Conservation (phyloP, 306 rosid species). For the Vigna angularis region DNA sequence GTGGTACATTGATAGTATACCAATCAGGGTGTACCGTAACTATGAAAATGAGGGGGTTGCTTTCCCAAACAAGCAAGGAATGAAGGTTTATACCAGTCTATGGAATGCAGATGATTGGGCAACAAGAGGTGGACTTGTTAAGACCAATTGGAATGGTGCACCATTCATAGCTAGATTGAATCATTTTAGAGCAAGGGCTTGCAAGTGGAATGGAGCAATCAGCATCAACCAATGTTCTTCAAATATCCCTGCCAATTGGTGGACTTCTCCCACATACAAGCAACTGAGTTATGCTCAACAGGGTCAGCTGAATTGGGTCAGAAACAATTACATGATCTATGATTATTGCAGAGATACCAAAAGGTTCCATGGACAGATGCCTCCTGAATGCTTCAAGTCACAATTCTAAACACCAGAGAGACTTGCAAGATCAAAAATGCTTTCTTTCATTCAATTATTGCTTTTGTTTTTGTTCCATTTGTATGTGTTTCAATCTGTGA, state of each 20-base stretch:
- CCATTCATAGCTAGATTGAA: slow-evolving; percentile 68
- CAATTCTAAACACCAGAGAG: slow-evolving; percentile 47
- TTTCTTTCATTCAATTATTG: no score
- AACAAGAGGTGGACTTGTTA: slow-evolving; percentile 76
- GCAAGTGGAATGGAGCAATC: slow-evolving; percentile 66
- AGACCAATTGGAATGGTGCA: slow-evolving; percentile 71
- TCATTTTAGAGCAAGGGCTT: slow-evolving; percentile 75
- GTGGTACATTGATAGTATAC: slow-evolving; percentile 79
- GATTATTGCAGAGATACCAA: slow-evolving; percentile 75
- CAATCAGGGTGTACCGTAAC: slow-evolving; percentile 80
- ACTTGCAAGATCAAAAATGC: no score
- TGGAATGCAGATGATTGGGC: slow-evolving; percentile 91
- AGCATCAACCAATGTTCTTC: slow-evolving; percentile 69
- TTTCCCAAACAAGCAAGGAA: slow-evolving; percentile 83
- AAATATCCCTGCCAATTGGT: slow-evolving; percentile 64
- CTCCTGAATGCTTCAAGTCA: slow-evolving; percentile 64
- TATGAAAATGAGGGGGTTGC: slow-evolving; percentile 62
- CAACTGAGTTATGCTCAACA: slow-evolving; percentile 49
- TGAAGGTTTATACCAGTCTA: slow-evolving; percentile 70
- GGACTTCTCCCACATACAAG: slow-evolving; percentile 61
- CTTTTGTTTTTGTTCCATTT: no score
- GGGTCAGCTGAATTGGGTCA: slow-evolving; percentile 66
- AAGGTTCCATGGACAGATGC: slow-evolving; percentile 64
- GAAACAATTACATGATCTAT: slow-evolving; percentile 69
- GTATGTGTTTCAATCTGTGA: slow-evolving; percentile 22